Conservation (phyloP, 1,284 basidiomycete genomes). For the Trichosporon sp. region DNA sequence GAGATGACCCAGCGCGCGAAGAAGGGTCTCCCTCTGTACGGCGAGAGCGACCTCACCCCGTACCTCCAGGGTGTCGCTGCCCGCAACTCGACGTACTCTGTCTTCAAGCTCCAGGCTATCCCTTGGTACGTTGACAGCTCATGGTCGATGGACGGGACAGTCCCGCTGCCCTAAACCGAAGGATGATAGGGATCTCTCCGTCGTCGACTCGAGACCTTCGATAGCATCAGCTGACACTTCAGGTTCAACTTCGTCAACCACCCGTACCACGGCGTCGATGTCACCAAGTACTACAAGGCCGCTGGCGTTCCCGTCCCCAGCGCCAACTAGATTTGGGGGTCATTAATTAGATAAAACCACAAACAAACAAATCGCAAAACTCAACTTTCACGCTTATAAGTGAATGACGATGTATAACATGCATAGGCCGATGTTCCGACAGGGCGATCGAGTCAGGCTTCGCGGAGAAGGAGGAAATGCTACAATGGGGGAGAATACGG, state of each 20-base stretch:
- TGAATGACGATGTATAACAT: conserved; percentile 19
- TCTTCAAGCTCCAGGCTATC: conserved; percentile 62
- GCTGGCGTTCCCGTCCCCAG: conserved; percentile 4
- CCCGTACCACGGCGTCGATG: conserved; percentile 75
- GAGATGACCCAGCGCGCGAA: conserved; percentile 67
- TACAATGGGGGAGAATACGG: not conserved
- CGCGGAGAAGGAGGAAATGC: not conserved
- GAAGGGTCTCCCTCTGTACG: conserved; percentile 76
- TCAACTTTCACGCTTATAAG: not conserved
- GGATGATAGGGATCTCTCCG: no score
- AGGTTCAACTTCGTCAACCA: conserved; percentile 94
- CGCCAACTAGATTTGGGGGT: not conserved
- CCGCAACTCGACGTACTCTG: conserved; percentile 86
- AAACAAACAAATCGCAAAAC: not conserved
- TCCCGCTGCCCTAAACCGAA: no score
- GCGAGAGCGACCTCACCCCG: conserved; percentile 69
- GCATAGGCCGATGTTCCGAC: conserved; percentile 7
- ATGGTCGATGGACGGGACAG: no score
- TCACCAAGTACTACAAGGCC: conserved; percentile 61
- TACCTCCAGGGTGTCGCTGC: conserved; percentile 87
- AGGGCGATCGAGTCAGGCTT: not conserved
- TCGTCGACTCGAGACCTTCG: no score
- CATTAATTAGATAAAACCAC: conserved; percentile 5
- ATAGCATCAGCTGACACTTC: conserved; percentile 10
- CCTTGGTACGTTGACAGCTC: conserved; percentile 59